Evolutionary conservation across 768 basidiomycete species (phyloP), one percentile per base, ranked within the genome.

Genomic region (Boletus patriciae): DNA sequence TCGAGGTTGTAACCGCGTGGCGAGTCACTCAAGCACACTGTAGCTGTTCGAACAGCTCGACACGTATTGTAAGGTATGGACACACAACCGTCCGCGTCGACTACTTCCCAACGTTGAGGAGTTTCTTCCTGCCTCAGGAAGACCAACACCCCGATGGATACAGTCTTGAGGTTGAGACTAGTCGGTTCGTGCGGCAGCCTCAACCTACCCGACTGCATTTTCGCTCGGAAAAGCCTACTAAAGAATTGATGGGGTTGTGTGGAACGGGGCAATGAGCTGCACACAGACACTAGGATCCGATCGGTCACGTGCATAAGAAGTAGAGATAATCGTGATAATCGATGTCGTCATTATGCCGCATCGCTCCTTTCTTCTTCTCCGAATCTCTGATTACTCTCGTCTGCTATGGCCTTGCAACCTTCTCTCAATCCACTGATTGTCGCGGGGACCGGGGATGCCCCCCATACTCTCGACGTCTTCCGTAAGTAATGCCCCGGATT

Each of bases 401-500:
- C 40, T 16, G 33, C 23, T 15, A 94, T 94, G 92, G 87, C 92
- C 46, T 78, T 93, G 43, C 87, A 85, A 78, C 90, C 92, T 1
- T 84, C 82, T 49, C 81, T 94, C 37, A 73, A 77, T 31, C 81
- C 88, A 47, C 76, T 88, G 45, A 69, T 87, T 50, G 75, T 94
- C 55, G 78, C 82, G 4, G 92, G 92, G 41, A 66, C 60, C 18
- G 65, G 68, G 51, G 74, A 80, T 29, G 81, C 91, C 0, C 86
- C 87, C 0, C 90, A 94, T 64, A 90, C 88, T 3, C 77, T 94
- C 49, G 92, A 94, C 55, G 73, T 92, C 55, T 93, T 90, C 72
- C 70, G 89, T 88, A 65, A 65, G 88, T 69, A 1, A 49, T 21
- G 15, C 42, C 18, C 18, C 3, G 7, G 42, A 45, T 23, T 12